Conservation (phyloP, 768 basidiomycete genomes). For the Xerocomellus chrysenteron region DNA sequence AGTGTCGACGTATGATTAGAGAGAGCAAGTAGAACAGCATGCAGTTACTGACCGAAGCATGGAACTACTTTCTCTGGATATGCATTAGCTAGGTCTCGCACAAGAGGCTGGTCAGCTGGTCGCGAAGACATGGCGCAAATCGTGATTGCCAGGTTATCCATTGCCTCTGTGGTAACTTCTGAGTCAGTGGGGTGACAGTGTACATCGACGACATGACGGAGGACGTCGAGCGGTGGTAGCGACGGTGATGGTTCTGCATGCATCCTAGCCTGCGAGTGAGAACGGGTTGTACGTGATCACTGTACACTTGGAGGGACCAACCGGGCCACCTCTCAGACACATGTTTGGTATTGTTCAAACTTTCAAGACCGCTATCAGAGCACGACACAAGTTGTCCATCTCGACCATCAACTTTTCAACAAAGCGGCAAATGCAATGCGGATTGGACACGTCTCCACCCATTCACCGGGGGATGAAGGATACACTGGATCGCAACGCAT, state of each 20-base stretch:
- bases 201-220: conserved; percentile 76
- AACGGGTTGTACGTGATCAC: background rate
- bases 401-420: conserved; percentile 1
- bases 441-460: conserved; percentile 45
- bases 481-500: conserved; percentile 60
- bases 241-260: background rate
- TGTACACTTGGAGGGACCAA: background rate
- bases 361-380: conserved; percentile 2
- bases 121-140: conserved; percentile 84
- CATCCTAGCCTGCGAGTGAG: background rate
- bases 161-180: conserved; percentile 43
- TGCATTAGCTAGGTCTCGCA: conserved; percentile 58
- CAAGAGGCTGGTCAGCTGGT: conserved; percentile 65
- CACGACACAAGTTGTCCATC: conserved; percentile 1
- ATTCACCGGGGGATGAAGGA: conserved; percentile 49
- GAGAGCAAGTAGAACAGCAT: conserved; percentile 9
- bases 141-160: conserved; percentile 58
- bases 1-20: conserved; percentile 9
- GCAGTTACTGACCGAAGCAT: conserved; percentile 70
- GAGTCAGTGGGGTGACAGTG: conserved; percentile 95
- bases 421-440: conserved; percentile 13
- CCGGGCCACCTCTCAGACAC: background rate
- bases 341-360: conserved; percentile 17
- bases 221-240: conserved; percentile 40
- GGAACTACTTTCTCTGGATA: conserved; percentile 75